phyloP scores from a whole-genome alignment of 495 filamentous ascomycete species.

The Aspergillus asperescens region DNA sequence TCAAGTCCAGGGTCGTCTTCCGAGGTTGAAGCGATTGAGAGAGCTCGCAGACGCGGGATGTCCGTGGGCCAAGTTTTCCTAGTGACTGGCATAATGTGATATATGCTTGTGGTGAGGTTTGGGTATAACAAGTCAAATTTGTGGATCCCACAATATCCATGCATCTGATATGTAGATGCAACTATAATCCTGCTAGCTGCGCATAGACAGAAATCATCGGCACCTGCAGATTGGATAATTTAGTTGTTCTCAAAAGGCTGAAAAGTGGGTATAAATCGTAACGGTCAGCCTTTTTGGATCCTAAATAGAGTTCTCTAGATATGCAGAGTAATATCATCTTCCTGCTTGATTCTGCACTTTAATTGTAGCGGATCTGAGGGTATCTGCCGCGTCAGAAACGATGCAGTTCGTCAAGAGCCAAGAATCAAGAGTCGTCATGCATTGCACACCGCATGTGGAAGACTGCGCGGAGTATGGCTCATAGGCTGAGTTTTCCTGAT shows the following conservation, averaged over 20 bases:
- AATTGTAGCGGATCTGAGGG: not conserved
- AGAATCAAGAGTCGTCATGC: not conserved
- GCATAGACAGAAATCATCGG: conserved; percentile 4
- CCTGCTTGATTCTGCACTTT: not conserved
- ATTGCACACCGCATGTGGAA: not conserved
- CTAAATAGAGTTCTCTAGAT: not conserved
- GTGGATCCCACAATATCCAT: conserved; percentile 12
- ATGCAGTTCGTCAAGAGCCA: not conserved
- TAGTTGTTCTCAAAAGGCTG: conserved; percentile 17
- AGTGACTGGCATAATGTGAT: conserved; percentile 11
- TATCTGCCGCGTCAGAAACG: not conserved
- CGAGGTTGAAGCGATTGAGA: not conserved
- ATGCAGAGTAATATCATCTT: conserved; percentile 4
- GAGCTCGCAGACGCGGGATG: conserved; percentile 6
- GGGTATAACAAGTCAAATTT: conserved; percentile 14
- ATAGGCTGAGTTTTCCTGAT: not conserved
- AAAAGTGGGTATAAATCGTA: conserved; percentile 12
- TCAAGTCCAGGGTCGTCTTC: no score
- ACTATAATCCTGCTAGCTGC: conserved; percentile 13
- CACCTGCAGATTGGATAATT: conserved; percentile 20
- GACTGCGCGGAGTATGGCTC: not conserved
- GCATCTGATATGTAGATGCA: conserved; percentile 17
- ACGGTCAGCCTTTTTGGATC: not conserved
- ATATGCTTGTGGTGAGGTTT: conserved; percentile 10
- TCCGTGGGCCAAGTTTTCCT: conserved; percentile 6